phyloP scores from a whole-genome alignment of 2,329 filamentous ascomycete genomes.

The Pyricularia grisea region DNA sequence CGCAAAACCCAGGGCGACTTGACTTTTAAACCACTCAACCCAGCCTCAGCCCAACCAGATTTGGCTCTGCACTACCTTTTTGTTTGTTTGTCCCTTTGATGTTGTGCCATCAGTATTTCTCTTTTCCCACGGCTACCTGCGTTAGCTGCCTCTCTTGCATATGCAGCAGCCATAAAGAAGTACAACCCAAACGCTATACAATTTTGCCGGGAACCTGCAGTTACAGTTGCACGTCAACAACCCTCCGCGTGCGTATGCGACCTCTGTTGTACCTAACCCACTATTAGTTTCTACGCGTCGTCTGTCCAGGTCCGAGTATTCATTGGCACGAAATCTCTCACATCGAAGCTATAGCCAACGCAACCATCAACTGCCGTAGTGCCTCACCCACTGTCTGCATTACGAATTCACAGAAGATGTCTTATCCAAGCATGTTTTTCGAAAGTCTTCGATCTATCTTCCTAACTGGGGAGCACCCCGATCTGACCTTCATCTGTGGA shows the following conservation, averaged over 20 bases:
- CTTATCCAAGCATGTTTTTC: too few species aligned
- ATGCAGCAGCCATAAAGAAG: background rate
- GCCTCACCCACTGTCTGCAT: too few species aligned
- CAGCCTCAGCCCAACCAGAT: background rate
- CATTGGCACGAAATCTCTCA: background rate
- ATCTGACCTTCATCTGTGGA: too few species aligned
- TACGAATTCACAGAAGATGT: too few species aligned
- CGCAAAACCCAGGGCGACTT: background rate
- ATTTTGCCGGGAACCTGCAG: background rate
- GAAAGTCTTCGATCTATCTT: too few species aligned
- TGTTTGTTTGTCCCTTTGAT: background rate
- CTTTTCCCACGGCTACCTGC: background rate
- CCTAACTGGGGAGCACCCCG: too few species aligned
- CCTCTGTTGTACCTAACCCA: background rate
- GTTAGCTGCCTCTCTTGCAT: background rate
- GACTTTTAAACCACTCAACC: background rate
- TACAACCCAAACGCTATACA: background rate
- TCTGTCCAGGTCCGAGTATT: too few species aligned
- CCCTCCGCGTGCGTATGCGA: background rate
- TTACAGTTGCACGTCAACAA: background rate
- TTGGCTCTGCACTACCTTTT: background rate
- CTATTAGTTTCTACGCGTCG: background rate
- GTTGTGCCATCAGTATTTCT: background rate
- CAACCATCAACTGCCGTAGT: too few species aligned
- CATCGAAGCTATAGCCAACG: background rate